Base-by-base conservation (phyloP, 495 filamentous ascomycete genomes). In the Tuber calosporum region DNA sequence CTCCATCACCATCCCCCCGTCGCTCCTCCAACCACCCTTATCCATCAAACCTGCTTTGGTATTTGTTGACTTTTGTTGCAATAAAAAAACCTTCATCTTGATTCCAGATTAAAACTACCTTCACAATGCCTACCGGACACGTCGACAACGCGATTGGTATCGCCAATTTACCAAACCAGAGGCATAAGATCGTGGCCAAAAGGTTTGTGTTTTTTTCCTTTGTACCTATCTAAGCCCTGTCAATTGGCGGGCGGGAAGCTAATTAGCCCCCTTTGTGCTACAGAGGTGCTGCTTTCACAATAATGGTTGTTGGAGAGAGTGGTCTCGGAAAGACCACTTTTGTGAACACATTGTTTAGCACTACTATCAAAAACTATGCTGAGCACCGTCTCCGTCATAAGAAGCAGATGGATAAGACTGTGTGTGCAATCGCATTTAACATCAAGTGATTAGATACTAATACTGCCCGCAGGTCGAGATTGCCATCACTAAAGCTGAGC, bases 291-390 rank as follows among this genome's bases (percentile, higher is more conserved):
- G 93, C 94, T 76, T 99, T 99, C 85, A 99, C 95, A 72, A 97
- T 99, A 82, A 99, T 99, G 95, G 95, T 97, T 85, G 95, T 96
- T 86, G 95, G 95, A 84, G 95, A 99, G 87, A 98, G 96, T 79
- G 95, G 95, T 77, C 85, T 99, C 79, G 95, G 95, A 85, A 99
- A 99, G 88, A 99, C 95, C 22, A 99, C 95, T 75, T 99, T 99
- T 86, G 97, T 99, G 89, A 99, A 99, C 89, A 99, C 95, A 70
- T 88, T 99, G 43, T 99, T 99, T 86, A 98, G 95, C 69, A 99
- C 95, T 74, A 99, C 95, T 79, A 99, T 99, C 88, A 99, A 99
- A 87, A 99, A 98, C 88, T 99, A 99, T 83, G 94, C 95, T 86
- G 95, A 99, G 83, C 95, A 99, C 88, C 93, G 95, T 86, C 91